Percentiles rank a stretch among this genome's conserved stretches.
Evolutionary conservation across 2,329 filamentous ascomycete genomes (phyloP).

Genomic region (Lasiodiplodia sp.): DNA sequence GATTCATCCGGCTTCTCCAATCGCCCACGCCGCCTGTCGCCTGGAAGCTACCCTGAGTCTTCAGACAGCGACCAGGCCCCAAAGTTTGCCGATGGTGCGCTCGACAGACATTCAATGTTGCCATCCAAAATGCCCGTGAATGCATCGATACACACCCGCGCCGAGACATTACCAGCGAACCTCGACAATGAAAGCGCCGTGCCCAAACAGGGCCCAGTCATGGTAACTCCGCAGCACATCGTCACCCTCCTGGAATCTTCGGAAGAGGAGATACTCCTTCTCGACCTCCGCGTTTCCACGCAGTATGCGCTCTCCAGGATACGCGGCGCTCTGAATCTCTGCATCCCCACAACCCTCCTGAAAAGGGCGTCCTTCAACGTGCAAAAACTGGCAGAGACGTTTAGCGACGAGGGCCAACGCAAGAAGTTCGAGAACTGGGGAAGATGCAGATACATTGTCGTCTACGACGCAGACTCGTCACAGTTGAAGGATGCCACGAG

Average conservation of each 20-base stretch:
- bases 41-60: conserved; percentile 50
- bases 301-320: conserved; percentile 81
- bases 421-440: conserved; percentile 79
- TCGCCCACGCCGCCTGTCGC: conserved; percentile 55
- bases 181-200: conserved; percentile 35
- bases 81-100: conserved; percentile 40
- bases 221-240: conserved; percentile 58
- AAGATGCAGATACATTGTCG: conserved; percentile 76
- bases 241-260: conserved; percentile 57
- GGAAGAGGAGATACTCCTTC: conserved; percentile 67
- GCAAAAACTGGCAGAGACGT: conserved; percentile 85
- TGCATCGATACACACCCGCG: conserved; percentile 43
- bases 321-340: conserved; percentile 83
- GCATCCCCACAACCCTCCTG: conserved; percentile 91
- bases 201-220: conserved; percentile 40
- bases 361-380: conserved; percentile 92
- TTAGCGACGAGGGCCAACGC: conserved; percentile 74
- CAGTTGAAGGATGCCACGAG: conserved; percentile 81
- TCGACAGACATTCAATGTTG: conserved; percentile 43
- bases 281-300: conserved; percentile 87
- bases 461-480: conserved; percentile 82
- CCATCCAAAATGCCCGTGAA: not conserved
- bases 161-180: conserved; percentile 54
- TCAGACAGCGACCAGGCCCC: conserved; percentile 42
- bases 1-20: conserved; percentile 52